phyloP scores from a whole-genome alignment of 495 filamentous ascomycete species.

The Tuber calosporum region DNA sequence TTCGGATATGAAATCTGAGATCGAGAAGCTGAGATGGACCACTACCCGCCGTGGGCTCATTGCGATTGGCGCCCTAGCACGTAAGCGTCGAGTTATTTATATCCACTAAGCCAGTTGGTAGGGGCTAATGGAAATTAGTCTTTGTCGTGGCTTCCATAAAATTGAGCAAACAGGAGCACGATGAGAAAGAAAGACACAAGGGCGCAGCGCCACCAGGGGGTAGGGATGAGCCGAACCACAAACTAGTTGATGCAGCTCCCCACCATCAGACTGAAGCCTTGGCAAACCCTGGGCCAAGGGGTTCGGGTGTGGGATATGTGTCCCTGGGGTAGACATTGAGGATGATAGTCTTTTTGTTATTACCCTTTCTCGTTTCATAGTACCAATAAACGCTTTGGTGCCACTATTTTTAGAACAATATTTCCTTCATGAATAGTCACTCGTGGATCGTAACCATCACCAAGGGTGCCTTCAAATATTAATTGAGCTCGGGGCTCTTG shows the following conservation, averaged over 20 bases:
- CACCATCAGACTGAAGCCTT: neutral
- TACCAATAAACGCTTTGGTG: neutral
- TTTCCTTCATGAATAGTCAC: neutral
- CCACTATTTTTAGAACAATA: neutral
- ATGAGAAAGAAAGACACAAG: constrained; percentile 16
- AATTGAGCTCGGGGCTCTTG: neutral
- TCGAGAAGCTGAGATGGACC: constrained; percentile 85
- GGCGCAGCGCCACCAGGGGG: constrained; percentile 16
- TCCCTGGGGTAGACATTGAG: constrained; percentile 21
- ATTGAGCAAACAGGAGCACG: constrained; percentile 22
- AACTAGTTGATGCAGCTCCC: constrained; percentile 1
- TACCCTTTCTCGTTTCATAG: neutral
- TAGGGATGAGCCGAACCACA: constrained; percentile 6
- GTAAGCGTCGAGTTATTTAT: constrained; percentile 40
- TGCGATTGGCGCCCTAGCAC: constrained; percentile 53
- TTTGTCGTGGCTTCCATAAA: constrained; percentile 31
- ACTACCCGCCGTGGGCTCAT: constrained; percentile 77
- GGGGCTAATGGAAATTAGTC: neutral
- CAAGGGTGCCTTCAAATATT: neutral
- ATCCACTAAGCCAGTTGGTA: constrained; percentile 24
- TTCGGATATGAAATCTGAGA: constrained; percentile 79
- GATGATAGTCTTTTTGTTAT: neutral
- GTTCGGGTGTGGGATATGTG: constrained; percentile 15
- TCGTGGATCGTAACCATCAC: neutral
- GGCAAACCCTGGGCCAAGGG: neutral